A percentile compares a stretch with the other conserved stretches of the same genome.
These are phyloP conservation scores for Verbena officinalis DNA, from an alignment of 257 asterid genomes.

Conservation along the genomic window DNA sequence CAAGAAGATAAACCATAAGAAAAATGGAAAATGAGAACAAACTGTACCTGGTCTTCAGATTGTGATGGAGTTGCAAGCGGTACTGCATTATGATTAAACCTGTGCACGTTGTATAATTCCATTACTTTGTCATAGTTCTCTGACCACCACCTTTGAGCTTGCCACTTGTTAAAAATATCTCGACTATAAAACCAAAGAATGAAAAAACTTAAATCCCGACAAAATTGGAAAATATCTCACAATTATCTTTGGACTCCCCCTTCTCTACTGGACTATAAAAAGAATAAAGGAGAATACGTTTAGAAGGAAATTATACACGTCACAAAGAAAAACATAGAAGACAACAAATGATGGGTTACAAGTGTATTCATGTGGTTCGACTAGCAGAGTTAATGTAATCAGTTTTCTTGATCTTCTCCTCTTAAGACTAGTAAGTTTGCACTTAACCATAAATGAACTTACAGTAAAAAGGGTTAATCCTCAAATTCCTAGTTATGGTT, in stretches of 20 bases:
- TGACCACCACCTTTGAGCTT: slow-evolving; percentile 95
- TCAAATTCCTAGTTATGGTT: slow-evolving; percentile 10
- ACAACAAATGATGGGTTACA: not conserved
- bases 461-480: slow-evolving; percentile 6
- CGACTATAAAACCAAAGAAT: slow-evolving; percentile 58
- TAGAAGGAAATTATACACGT: not conserved
- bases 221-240: slow-evolving; percentile 18
- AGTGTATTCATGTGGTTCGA: not conserved
- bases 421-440: not conserved
- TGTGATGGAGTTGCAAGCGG: slow-evolving; percentile 68
- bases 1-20: not conserved
- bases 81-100: slow-evolving; percentile 55
- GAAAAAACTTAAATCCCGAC: slow-evolving; percentile 19
- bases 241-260: slow-evolving; percentile 3
- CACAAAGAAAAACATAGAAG: not conserved
- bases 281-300: not conserved
- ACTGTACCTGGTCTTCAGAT: slow-evolving; percentile 76
- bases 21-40: slow-evolving; percentile 3
- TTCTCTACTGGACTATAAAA: not conserved
- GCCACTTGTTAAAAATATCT: slow-evolving; percentile 87
- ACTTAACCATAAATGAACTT: not conserved
- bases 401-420: not conserved
- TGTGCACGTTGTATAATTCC: slow-evolving; percentile 89
- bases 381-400: not conserved
- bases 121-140: slow-evolving; percentile 84